Percentiles rank a stretch among this genome's conserved stretches.
Conservation (phyloP, 2,329 filamentous ascomycete species). For the Beauveria sp. region DNA sequence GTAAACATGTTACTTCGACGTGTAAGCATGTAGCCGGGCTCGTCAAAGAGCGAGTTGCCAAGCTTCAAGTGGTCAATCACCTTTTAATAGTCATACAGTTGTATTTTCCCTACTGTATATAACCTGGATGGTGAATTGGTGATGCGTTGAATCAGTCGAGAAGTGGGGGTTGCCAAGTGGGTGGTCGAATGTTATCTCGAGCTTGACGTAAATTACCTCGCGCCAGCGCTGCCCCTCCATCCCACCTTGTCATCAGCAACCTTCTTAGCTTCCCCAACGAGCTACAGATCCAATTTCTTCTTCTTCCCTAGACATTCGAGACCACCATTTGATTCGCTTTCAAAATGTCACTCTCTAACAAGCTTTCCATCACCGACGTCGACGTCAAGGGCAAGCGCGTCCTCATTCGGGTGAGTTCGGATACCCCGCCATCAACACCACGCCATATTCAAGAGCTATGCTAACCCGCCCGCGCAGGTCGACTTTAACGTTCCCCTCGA, state of each 20-base stretch:
- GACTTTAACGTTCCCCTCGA: conserved; percentile 99
- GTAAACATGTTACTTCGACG: too few relatives aligned
- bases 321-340: conserved; percentile 10
- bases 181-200: neutral
- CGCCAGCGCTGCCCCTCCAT: conserved; percentile 8
- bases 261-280: neutral
- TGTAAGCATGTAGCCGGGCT: too few relatives aligned
- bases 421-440: conserved; percentile 22
- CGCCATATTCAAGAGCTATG: neutral
- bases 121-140: too few relatives aligned
- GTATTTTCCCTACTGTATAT: too few relatives aligned
- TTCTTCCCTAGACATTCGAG: neutral
- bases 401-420: conserved; percentile 76
- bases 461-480: conserved; percentile 53
- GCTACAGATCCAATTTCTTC: neutral
- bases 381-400: conserved; percentile 98
- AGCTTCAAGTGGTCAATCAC: too few relatives aligned
- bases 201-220: conserved; percentile 9
- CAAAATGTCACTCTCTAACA: conserved; percentile 95
- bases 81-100: too few relatives aligned
- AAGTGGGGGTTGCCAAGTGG: conserved; percentile 1
- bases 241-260: conserved; percentile 4
- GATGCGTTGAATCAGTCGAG: neutral
- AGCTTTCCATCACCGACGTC: conserved; percentile 92
- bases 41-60: too few relatives aligned